Evolutionary conservation across 2,329 filamentous ascomycete genomes (phyloP).

Genomic region (Pezicula rhizophila): DNA sequence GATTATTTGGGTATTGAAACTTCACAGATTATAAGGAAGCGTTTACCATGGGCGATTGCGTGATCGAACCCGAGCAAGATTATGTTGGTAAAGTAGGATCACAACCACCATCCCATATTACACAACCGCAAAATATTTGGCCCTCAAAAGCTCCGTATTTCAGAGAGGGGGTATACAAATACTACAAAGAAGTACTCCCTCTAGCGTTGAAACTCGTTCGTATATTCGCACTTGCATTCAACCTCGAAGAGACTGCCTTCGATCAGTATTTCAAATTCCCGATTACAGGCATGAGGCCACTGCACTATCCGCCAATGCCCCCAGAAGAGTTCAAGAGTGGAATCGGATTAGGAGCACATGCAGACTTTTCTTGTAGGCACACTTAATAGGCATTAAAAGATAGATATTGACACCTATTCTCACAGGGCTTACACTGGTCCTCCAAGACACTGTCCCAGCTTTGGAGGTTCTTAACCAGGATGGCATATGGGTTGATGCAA

Average conservation of each 20-base stretch:
- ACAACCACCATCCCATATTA: slow-evolving; percentile 22
- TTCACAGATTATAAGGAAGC: slow-evolving; percentile 24
- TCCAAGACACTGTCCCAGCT: slow-evolving; percentile 23
- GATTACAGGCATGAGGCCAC: slow-evolving; percentile 34
- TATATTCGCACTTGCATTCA: slow-evolving; percentile 33
- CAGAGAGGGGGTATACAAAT: slow-evolving; percentile 34
- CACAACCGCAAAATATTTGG: slow-evolving; percentile 30
- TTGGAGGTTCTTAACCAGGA: slow-evolving; percentile 37
- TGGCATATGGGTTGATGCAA: slow-evolving; percentile 33
- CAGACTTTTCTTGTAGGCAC: slow-evolving; percentile 33
- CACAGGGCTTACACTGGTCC: slow-evolving; percentile 32
- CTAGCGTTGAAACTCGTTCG: slow-evolving; percentile 36
- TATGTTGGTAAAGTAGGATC: slow-evolving; percentile 22
- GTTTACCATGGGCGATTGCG: slow-evolving; percentile 32
- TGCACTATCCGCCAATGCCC: slow-evolving; percentile 33
- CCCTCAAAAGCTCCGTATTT: slow-evolving; percentile 32
- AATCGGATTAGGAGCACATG: slow-evolving; percentile 35
- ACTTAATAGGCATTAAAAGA: background rate
- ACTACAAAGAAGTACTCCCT: slow-evolving; percentile 39
- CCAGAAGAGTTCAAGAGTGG: slow-evolving; percentile 17
- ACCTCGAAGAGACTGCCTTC: slow-evolving; percentile 32
- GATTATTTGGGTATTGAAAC: background rate
- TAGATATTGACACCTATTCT: slow-evolving; percentile 20
- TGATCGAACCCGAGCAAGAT: slow-evolving; percentile 31
- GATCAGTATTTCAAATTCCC: slow-evolving; percentile 32